Evolutionary conservation across 1,139 yeast genomes (phyloP), one percentile per base, ranked within the genome.

Genomic region (Scheffersomyces cryptocercus): DNA sequence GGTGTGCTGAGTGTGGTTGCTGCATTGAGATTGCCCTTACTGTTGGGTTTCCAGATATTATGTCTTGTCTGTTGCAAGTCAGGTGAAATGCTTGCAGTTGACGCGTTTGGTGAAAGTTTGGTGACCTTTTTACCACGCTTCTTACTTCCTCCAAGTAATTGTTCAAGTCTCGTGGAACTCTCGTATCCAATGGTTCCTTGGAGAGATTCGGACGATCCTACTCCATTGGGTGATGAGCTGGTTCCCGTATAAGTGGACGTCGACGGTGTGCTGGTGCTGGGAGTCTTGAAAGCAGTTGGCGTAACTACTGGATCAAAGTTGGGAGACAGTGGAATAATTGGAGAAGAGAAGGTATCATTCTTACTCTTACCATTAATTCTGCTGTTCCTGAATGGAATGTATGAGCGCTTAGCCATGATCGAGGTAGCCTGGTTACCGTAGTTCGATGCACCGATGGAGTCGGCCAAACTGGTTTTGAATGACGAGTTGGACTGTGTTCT

Each of bases 401-500:
- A 73, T 6, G 77, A 72, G 41, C 72, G 54, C 46, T 66, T 70
- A 10, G 64, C 50, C 12, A 50, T 51, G 9, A 55, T 46, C 1
- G 61, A 47, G 4, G 53, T 39, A 2, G 46, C 42, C 15, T 44
- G 53, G 15, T 52, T 54, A 5, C 53, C 53, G 35, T 52, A 44
- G 33, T 58, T 56, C 5, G 56, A 47, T 1, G 62, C 55, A 2
- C 74, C 77, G 52, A 79, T 77, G 3, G 84, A 76, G 50, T 83
- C 88, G 0, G 85, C 90, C 53, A 88, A 70, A 29, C 87, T 79
- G 7, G 85, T 83, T 58, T 84, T 84, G 70, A 88, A 88, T 2
- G 95, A 85, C 1, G 88, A 72, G 39, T 82, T 84, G 1, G 95
- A 85, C 14, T 88, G 84, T 0, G 90, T 83, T 49, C 91, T 68